Percentiles rank a stretch among this genome's conserved stretches.
phyloP scores from a whole-genome alignment of 352 stramenopile species.

The Pythium phragmiticola region DNA sequence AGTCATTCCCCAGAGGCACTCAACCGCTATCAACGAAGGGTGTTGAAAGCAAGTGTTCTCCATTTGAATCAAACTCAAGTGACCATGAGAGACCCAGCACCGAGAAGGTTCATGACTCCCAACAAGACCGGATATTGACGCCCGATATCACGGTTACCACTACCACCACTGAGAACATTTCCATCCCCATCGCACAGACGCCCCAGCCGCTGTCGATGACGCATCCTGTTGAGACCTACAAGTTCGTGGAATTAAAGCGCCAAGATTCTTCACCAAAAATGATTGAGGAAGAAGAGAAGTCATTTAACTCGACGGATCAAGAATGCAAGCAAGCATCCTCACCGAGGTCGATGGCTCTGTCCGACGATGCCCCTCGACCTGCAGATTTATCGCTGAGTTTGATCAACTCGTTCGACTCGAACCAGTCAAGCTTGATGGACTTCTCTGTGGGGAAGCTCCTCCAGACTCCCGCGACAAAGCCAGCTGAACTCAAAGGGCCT shows the following conservation, averaged over 20 bases:
- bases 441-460: conserved; percentile 25
- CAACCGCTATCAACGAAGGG: not conserved
- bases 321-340: not conserved
- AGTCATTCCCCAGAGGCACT: not conserved
- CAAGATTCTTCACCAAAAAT: not conserved
- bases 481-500: not conserved
- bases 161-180: not conserved
- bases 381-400: conserved; percentile 29
- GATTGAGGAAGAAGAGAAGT: not conserved
- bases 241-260: conserved; percentile 10
- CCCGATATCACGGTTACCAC: not conserved
- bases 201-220: not conserved
- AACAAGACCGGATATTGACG: not conserved
- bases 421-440: conserved; percentile 21
- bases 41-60: not conserved
- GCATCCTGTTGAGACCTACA: conserved; percentile 7
- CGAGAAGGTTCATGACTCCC: not conserved
- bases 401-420: conserved; percentile 34
- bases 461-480: conserved; percentile 5
- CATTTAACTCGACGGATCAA: not conserved
- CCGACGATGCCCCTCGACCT: not conserved
- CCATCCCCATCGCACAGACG: not conserved
- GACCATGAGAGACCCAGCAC: not conserved
- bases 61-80: not conserved
- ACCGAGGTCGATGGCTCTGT: not conserved